Evolutionary conservation across 352 stramenopile genomes (phyloP), one percentile per base, ranked within the genome.

Genomic region (Phytophthora crassamura): DNA sequence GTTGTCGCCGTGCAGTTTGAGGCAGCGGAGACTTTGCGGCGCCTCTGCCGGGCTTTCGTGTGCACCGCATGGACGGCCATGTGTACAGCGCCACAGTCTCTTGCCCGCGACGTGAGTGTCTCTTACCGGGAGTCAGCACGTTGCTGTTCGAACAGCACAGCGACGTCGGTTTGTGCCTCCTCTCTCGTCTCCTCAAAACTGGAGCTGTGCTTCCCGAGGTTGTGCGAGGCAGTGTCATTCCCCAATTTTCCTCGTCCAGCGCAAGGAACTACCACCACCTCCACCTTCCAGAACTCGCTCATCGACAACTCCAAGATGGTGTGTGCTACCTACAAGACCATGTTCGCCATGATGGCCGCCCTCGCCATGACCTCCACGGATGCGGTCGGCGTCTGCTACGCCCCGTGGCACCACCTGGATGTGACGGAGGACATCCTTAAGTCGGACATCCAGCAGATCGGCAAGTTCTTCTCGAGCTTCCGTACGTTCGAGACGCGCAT

Each of bases 401-500:
- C 72, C 42, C 77, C 84, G 56, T 90, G 84, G 80, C 77, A 84
- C 73, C 69, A 85, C 60, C 0, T 18, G 2, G 53, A 34, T 8
- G 79, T 90, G 30, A 75, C 46, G 4, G 11, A 64, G 16, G 70
- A 80, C 10, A 45, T 79, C 1, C 40, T 88, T 8, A 32, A 55
- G 25, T 34, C 50, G 5, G 76, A 88, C 51, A 61, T 88, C 10
- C 15, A 54, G 12, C 55, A 74, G 52, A 65, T 85, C 8, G 62
- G 51, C 32, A 35, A 79, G 69, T 69, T 78, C 63, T 94, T 92
- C 67, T 68, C 67, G 33, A 70, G 67, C 51, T 76, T 94, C 34
- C 86, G 86, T 54, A 91, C 86, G 41, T 94, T 82, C 74, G 76
- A 93, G 67, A 74, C 78, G 32, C 67, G 68, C 40, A 89, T 91